Conservation (phyloP, 495 filamentous ascomycete genomes). For the Terfezia claveryi region DNA sequence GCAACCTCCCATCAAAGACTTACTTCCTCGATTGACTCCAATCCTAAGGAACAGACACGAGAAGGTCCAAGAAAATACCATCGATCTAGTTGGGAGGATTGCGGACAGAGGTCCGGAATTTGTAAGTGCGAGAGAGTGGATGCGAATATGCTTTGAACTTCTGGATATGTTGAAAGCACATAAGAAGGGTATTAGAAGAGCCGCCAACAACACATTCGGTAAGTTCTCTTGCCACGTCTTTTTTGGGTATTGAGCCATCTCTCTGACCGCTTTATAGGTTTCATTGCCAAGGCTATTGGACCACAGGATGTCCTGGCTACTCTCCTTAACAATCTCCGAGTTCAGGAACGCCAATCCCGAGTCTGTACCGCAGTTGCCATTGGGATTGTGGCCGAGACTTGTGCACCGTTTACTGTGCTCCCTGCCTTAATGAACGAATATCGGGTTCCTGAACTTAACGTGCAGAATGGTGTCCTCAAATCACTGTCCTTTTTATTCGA, state of each 20-base stretch:
- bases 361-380: slow-evolving; percentile 98
- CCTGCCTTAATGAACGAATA: slow-evolving; percentile 99
- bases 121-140: slow-evolving; percentile 96
- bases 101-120: slow-evolving; percentile 89
- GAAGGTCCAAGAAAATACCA: slow-evolving; percentile 99
- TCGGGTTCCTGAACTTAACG: slow-evolving; percentile 91
- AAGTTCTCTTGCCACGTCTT: not conserved
- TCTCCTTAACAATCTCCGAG: slow-evolving; percentile 84
- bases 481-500: slow-evolving; percentile 94
- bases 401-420: slow-evolving; percentile 95
- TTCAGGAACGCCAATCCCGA: slow-evolving; percentile 92
- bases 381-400: slow-evolving; percentile 99
- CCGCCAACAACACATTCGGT: slow-evolving; percentile 96
- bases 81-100: slow-evolving; percentile 94
- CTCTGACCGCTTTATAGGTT: slow-evolving; percentile 25
- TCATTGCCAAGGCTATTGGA: slow-evolving; percentile 98
- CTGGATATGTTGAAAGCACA: slow-evolving; percentile 99
- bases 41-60: slow-evolving; percentile 97
- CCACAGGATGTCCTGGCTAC: slow-evolving; percentile 94
- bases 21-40: slow-evolving; percentile 84
- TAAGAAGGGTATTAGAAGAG: slow-evolving; percentile 95
- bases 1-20: slow-evolving; percentile 95
- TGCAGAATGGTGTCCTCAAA: slow-evolving; percentile 96
- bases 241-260: not conserved
- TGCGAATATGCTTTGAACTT: slow-evolving; percentile 98